These are phyloP conservation scores for Triticum monococcum DNA, from an alignment of 176 grass and related monocot genomes.

Conservation along the genomic window DNA sequence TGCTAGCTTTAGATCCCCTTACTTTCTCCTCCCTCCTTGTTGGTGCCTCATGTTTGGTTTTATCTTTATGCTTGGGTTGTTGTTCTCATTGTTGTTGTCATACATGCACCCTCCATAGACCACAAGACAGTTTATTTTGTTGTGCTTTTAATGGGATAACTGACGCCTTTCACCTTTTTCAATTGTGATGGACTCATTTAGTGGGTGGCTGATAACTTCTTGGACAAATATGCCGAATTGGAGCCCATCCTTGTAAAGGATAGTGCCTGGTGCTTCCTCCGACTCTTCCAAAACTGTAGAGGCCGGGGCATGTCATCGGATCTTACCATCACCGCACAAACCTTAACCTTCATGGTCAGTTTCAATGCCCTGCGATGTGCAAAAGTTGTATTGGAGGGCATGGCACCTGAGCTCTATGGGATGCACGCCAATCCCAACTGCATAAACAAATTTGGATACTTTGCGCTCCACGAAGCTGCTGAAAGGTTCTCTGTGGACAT, in stretches of 20 bases:
- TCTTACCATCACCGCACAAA: not conserved
- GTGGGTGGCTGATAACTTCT: not conserved
- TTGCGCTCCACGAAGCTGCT: constrained; percentile 22
- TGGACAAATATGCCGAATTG: not conserved
- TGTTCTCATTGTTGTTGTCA: not conserved
- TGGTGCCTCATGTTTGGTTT: not conserved
- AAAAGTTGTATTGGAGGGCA: not conserved
- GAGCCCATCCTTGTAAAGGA: not conserved
- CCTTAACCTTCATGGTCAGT: not conserved
- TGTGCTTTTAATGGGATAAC: not conserved
- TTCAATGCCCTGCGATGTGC: not conserved
- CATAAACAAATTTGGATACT: constrained; percentile 24
- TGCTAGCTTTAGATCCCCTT: not conserved
- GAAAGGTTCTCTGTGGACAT: constrained; percentile 30
- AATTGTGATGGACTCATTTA: not conserved
- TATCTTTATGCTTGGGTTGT: not conserved
- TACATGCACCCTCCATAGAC: not conserved
- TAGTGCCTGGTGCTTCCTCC: not conserved
- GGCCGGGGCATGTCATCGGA: not conserved
- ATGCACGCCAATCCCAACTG: constrained; percentile 22
- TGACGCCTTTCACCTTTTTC: not conserved
- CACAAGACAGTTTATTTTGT: not conserved
- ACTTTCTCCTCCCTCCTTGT: not conserved
- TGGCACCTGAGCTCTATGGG: not conserved
- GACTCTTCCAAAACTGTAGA: not conserved